phyloP scores from a whole-genome alignment of 768 basidiomycete species.

The Agrocybe chaxingu region DNA sequence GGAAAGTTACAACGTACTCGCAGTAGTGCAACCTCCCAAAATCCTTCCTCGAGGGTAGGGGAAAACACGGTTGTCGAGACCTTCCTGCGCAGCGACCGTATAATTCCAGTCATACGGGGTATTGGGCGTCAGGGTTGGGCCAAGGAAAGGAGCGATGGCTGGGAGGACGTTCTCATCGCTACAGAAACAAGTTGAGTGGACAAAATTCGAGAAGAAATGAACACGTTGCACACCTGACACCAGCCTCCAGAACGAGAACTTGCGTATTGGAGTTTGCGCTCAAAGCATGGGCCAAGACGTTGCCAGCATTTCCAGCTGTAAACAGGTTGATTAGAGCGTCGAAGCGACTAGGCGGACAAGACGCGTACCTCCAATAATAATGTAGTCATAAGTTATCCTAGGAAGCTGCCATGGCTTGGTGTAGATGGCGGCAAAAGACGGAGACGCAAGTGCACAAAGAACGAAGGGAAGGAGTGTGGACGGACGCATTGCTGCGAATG shows the following conservation, averaged over 20 bases:
- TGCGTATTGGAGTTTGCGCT: slow-evolving; percentile 44
- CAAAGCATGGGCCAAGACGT: slow-evolving; percentile 50
- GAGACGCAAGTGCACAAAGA: not conserved
- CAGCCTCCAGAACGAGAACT: slow-evolving; percentile 55
- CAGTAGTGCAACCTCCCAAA: slow-evolving; percentile 29
- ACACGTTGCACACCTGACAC: slow-evolving; percentile 39
- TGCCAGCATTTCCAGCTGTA: slow-evolving; percentile 50
- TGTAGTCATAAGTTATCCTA: not conserved
- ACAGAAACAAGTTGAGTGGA: not conserved
- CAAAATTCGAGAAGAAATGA: not conserved
- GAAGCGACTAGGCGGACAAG: not conserved
- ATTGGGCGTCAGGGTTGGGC: slow-evolving; percentile 18
- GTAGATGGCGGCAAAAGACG: not conserved
- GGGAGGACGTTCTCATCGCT: slow-evolving; percentile 21
- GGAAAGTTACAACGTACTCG: slow-evolving; percentile 20
- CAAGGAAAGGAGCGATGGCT: slow-evolving; percentile 20
- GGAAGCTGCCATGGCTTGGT: not conserved
- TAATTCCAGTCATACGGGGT: slow-evolving; percentile 32
- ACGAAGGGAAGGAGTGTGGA: not conserved
- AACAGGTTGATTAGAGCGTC: not conserved
- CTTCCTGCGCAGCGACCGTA: slow-evolving; percentile 26
- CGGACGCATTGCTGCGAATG: not conserved
- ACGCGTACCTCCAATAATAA: slow-evolving; percentile 12
- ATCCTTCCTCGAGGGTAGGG: slow-evolving; percentile 30
- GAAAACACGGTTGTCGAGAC: slow-evolving; percentile 26